Evolutionary conservation across 2,329 filamentous ascomycete species (phyloP), one percentile per base, ranked within the genome.

Genomic region (Sporothrix humicola): DNA sequence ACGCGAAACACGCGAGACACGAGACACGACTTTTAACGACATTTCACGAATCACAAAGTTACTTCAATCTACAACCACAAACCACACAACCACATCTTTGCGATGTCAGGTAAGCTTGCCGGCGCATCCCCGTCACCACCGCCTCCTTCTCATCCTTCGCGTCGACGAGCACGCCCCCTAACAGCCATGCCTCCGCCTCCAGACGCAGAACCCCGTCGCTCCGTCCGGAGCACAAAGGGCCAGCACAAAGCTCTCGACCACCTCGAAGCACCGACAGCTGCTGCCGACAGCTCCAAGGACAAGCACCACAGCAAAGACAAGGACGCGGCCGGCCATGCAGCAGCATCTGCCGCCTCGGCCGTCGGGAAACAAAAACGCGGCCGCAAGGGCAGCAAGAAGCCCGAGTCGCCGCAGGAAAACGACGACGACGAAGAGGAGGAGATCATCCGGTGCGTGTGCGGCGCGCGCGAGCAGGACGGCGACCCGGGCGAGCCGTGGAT

Each of bases 211-310:
- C 93, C 94, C 74, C 92, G 96, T 82, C 93, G 96, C 81, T 99
- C 96, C 59, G 95, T 96, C 77, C 92, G 96, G 79, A 94, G 95
- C 79, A 99, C 96, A 76, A 99, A 99, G 81, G 96, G 96, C 81
- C 95, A 98, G 79, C 94, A 98, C 83, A 97, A 97, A 83, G 92
- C 92, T 77, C 91, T 94, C 78, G 94, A 97, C 80, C 87, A 92
- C 73, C 88, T 93, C 77, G 92, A 93, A 74, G 85, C 87, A 75
- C 84, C 84, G 10, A 12, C 59, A 9, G 12, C 44, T 23, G 20
- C 69, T 9, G 9, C 37, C 20, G 54, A 56, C 31, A 42, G n/a
- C 23, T 9, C 20, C 52, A 50, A 68, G 15, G 69, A 56, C 5
- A 13, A 52, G 44, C 12, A 48, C 54, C 6, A 23, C 63, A 23